Evolutionary conservation across 768 basidiomycete genomes (phyloP).

Genomic region (Rhizopogon sp.): DNA sequence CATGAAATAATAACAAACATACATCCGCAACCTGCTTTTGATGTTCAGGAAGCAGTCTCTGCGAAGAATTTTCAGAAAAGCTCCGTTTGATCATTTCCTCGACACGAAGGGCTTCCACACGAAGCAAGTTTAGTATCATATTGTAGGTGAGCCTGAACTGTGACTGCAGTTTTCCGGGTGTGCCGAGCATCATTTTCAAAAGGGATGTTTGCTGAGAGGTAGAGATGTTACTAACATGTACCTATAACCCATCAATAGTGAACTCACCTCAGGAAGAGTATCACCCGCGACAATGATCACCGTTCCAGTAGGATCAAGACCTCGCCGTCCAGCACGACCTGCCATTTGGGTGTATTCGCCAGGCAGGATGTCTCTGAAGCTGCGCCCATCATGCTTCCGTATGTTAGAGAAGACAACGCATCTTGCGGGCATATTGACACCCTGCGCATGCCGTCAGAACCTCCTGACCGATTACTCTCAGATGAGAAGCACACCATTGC

Average conservation of each 20-base stretch:
- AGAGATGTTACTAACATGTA: neutral
- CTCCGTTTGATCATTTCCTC: constrained; percentile 99
- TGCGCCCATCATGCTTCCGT: constrained; percentile 91
- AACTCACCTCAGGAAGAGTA: constrained; percentile 76
- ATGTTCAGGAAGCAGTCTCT: constrained; percentile 87
- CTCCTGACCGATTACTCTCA: constrained; percentile 1
- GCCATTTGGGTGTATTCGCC: constrained; percentile 99
- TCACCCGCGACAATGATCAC: constrained; percentile 88
- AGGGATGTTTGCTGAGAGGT: constrained; percentile 60
- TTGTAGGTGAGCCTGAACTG: constrained; percentile 99
- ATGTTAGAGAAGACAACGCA: constrained; percentile 95
- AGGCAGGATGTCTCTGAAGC: constrained; percentile 84
- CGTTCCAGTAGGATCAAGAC: constrained; percentile 91
- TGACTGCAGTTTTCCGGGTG: constrained; percentile 85
- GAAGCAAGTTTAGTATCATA: constrained; percentile 95
- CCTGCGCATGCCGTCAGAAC: constrained; percentile 42
- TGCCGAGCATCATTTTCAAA: constrained; percentile 90
- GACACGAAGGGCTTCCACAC: constrained; percentile 92
- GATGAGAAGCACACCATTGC: constrained; percentile 69
- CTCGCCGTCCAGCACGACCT: constrained; percentile 93
- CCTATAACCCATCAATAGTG: neutral
- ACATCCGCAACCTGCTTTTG: constrained; percentile 86
- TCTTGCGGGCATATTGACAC: constrained; percentile 98
- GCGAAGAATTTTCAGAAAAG: constrained; percentile 97
- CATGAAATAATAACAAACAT: constrained; percentile 17